phyloP scores from a whole-genome alignment of 352 stramenopile species.

The Plasmopara halstedii region DNA sequence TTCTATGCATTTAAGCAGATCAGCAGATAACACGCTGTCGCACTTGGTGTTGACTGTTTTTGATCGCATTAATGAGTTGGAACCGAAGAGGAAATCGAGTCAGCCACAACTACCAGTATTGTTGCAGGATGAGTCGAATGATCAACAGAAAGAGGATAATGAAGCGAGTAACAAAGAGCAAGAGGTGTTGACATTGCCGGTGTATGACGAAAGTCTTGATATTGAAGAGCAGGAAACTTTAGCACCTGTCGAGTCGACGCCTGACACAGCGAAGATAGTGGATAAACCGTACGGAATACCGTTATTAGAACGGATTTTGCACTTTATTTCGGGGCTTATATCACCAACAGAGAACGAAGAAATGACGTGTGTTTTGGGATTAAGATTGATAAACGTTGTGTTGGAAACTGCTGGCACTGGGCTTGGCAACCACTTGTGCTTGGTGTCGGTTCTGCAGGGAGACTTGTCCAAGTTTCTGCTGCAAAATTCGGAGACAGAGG shows the following conservation, averaged over 20 bases:
- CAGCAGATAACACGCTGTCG: constrained; percentile 93
- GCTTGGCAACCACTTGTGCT: constrained; percentile 58
- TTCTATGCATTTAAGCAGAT: constrained; percentile 88
- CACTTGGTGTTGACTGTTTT: constrained; percentile 97
- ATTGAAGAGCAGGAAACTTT: constrained; percentile 5
- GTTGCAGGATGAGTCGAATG: neutral
- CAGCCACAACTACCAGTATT: constrained; percentile 2
- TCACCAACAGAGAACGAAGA: constrained; percentile 89
- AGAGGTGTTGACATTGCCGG: constrained; percentile 4
- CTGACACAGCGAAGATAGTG: constrained; percentile 7
- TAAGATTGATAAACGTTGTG: constrained; percentile 96
- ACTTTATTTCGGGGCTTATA: constrained; percentile 90
- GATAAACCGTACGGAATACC: constrained; percentile 78
- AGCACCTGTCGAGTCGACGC: constrained; percentile 3
- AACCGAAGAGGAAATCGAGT: constrained; percentile 17
- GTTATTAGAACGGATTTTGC: constrained; percentile 90
- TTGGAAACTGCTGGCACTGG: constrained; percentile 90
- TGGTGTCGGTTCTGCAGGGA: constrained; percentile 88
- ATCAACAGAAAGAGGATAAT: neutral
- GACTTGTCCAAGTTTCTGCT: constrained; percentile 97
- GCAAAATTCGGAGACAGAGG: constrained; percentile 92
- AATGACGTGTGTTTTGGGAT: constrained; percentile 81
- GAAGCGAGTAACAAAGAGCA: neutral
- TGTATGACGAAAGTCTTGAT: constrained; percentile 24
- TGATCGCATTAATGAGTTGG: constrained; percentile 78